phyloP scores from a whole-genome alignment of 2,329 filamentous ascomycete species.

The Sporothrix mexicana region DNA sequence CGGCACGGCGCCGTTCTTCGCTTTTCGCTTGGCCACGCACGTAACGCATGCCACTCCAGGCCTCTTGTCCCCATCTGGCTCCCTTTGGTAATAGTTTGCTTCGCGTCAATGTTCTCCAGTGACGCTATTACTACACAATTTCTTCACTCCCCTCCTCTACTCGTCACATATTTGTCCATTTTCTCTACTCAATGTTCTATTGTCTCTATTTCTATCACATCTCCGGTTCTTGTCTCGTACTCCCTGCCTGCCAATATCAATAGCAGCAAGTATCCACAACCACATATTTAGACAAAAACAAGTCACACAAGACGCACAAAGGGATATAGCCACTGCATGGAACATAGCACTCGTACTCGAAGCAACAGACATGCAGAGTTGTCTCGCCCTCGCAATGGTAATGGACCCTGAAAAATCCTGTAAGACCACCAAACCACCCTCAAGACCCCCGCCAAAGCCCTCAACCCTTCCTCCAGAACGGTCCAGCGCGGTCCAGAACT shows the following conservation, averaged over 20 bases:
- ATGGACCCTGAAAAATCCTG: background rate
- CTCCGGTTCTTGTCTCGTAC: background rate
- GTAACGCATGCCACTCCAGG: background rate
- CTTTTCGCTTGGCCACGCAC: background rate
- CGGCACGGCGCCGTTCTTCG: background rate
- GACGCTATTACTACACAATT: background rate
- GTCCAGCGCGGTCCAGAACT: background rate
- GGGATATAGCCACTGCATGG: background rate
- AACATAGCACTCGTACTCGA: background rate
- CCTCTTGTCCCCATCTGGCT: background rate
- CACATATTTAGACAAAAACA: background rate
- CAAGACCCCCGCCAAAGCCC: background rate
- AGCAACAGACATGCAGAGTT: background rate
- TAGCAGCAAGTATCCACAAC: background rate
- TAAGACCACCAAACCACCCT: background rate
- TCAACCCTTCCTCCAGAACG: background rate
- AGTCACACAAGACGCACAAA: background rate
- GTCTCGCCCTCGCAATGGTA: background rate
- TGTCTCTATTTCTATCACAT: background rate
- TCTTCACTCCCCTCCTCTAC: background rate
- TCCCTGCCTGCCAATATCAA: slow-evolving; percentile 15
- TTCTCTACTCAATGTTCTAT: background rate
- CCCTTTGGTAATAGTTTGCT: background rate
- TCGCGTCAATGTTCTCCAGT: background rate
- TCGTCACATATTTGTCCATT: background rate